Conservation (phyloP, 352 stramenopile species). For the Labyrinthula sp. region DNA sequence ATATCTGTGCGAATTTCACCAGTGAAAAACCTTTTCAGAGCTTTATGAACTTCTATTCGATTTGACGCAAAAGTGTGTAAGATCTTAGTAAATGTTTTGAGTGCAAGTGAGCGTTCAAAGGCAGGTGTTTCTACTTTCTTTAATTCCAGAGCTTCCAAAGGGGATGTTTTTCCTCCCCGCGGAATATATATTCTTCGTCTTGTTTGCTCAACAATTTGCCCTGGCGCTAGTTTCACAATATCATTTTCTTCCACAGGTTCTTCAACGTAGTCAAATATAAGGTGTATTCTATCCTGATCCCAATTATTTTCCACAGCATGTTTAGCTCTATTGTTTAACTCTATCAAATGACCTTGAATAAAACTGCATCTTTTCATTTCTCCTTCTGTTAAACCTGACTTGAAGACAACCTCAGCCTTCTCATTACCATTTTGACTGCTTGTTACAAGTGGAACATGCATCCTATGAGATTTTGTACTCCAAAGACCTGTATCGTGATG, state of each 20-base stretch:
- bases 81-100: too few species aligned
- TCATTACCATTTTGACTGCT: conserved; percentile 37
- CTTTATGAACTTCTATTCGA: too few species aligned
- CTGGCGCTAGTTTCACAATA: conserved; percentile 48
- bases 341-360: conserved; percentile 73
- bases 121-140: too few species aligned
- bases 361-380: conserved; percentile 67
- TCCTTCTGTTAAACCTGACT: conserved; percentile 55
- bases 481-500: conserved; percentile 93
- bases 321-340: conserved; percentile 96
- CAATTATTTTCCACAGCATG: conserved; percentile 76
- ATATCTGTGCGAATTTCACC: too few species aligned
- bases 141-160: too few species aligned
- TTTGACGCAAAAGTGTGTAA: too few species aligned
- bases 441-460: conserved; percentile 85
- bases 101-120: too few species aligned
- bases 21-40: too few species aligned
- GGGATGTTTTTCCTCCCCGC: too few species aligned
- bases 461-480: conserved; percentile 78
- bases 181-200: too few species aligned
- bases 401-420: conserved; percentile 44
- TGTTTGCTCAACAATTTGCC: conserved; percentile 78
- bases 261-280: conserved; percentile 97
- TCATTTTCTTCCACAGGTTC: conserved; percentile 31
- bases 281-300: conserved; percentile 65